Evolutionary conservation across 768 basidiomycete species (phyloP).

Genomic region (Psilocybe tampanensis): DNA sequence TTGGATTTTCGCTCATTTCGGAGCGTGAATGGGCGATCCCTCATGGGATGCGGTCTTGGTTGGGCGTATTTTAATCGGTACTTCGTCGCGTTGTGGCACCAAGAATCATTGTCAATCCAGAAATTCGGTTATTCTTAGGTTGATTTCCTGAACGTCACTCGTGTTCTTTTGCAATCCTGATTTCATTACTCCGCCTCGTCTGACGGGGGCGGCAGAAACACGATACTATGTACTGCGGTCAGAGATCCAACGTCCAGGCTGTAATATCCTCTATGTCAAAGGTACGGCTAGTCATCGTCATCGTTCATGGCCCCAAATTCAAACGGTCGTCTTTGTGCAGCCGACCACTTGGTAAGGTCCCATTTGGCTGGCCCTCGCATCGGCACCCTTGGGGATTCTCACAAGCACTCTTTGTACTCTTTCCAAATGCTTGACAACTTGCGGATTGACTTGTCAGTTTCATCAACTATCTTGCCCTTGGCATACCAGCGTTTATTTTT

Average conservation of each 20-base stretch:
- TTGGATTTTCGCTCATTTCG: neutral
- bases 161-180: constrained; percentile 91
- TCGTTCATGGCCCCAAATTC: constrained; percentile 22
- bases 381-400: constrained; percentile 25
- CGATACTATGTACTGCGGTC: too few species aligned
- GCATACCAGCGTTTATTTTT: constrained; percentile 30
- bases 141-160: constrained; percentile 74
- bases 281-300: neutral
- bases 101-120: constrained; percentile 46
- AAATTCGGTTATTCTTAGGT: constrained; percentile 49
- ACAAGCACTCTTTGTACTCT: constrained; percentile 36
- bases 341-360: constrained; percentile 40
- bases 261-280: neutral
- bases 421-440: constrained; percentile 36
- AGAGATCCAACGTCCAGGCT: too few species aligned
- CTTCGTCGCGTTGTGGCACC: constrained; percentile 85
- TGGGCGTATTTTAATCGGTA: constrained; percentile 76
- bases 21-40: constrained; percentile 18
- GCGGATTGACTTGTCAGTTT: constrained; percentile 26
- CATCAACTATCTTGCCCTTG: constrained; percentile 25
- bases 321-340: constrained; percentile 31
- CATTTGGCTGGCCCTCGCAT: constrained; percentile 31
- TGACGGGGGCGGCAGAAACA: too few species aligned
- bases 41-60: constrained; percentile 83
- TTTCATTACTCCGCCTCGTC: too few species aligned